Evolutionary conservation across 192 early-diverging fungal species (phyloP), one percentile per base, ranked within the genome.

Genomic region (Allomyces macrogynus): DNA sequence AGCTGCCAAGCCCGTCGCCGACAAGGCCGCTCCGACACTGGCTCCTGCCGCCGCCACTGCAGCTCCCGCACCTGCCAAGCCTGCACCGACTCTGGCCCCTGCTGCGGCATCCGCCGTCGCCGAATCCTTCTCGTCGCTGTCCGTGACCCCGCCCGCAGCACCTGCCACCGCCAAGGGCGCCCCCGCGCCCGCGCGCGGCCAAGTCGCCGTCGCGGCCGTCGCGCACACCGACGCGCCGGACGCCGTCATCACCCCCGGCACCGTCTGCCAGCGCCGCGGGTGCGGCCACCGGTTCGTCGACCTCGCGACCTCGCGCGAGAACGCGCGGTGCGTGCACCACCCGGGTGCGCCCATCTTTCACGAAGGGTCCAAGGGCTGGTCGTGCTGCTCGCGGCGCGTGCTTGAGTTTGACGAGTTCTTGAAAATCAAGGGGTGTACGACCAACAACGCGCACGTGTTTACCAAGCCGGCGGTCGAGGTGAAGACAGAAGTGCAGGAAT

Each of bases 341-440:
- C 78, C 87, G 12, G 96, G 96, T 18, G 70, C 70, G 16, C 89
- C 93, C 9, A 76, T 99, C 42, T 99, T 99, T 78, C 96, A 97
- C 71, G 96, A 97, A 72, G 96, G 96, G 18, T 89, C 86, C 77
- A 97, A 97, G 80, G 94, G 94, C 24, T 97, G 89, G 89, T 85
- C 85, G 42, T 99, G 96, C 77, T 99, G 96, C 75, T 78, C 87
- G 63, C 84, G 92, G 43, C 87, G 91, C 67, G 94, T 93, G 3
- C 82, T 95, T 20, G 96, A 97, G 74, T 99, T 97, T 82, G 96
- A 99, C 42, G 93, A 96, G 74, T 97, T 99, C 67, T 75, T 97
- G 70, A 92, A 87, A 70, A 93, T 99, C 72, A 78, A 79, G 64
- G 96, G 96, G 40, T 99, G 96, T 75, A 86, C 80, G 44, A 78